These are phyloP conservation scores for Fusarium graminum DNA, from an alignment of 2,329 filamentous ascomycete species.

Conservation along the genomic window DNA sequence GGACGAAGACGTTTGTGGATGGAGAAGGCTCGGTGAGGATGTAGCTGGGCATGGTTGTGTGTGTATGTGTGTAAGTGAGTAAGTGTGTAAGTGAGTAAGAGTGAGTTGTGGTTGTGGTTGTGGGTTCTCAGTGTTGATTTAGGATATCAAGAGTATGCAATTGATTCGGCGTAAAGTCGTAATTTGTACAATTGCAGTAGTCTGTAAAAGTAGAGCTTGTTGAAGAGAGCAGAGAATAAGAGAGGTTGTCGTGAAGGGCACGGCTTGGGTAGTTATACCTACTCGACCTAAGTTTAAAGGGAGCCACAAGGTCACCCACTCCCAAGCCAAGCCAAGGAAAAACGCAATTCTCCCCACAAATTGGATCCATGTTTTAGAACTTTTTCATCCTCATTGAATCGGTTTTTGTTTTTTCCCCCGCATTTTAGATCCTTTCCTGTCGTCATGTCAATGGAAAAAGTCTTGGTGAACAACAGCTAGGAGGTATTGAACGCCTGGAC, in stretches of 20 bases:
- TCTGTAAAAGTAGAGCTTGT: constrained; percentile 17
- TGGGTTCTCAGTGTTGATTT: constrained; percentile 1
- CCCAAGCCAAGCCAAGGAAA: constrained; percentile 20
- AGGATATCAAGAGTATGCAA: not conserved
- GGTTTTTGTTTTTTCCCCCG: constrained; percentile 34
- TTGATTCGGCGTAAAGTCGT: constrained; percentile 6
- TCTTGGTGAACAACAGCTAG: not conserved
- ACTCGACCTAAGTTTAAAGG: constrained; percentile 8
- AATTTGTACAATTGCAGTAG: constrained; percentile 6
- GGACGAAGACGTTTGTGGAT: constrained; percentile 55
- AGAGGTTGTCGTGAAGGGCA: constrained; percentile 42
- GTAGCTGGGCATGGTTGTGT: constrained; percentile 51
- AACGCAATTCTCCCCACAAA: constrained; percentile 45
- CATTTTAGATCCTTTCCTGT: constrained; percentile 39
- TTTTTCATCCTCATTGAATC: constrained; percentile 5
- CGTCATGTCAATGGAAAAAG: constrained; percentile 34
- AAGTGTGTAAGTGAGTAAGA: constrained; percentile 26
- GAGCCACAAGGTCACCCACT: constrained; percentile 36
- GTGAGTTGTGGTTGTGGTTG: constrained; percentile 18
- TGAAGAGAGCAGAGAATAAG: constrained; percentile 7
- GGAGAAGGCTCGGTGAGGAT: constrained; percentile 52
- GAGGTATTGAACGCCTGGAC: not conserved
- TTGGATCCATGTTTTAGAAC: constrained; percentile 27
- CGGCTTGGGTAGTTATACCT: constrained; percentile 44
- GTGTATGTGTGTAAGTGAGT: constrained; percentile 16